phyloP scores from a whole-genome alignment of 1,139 yeast genomes.

The Hemisphaericaspora xylanilytica region DNA sequence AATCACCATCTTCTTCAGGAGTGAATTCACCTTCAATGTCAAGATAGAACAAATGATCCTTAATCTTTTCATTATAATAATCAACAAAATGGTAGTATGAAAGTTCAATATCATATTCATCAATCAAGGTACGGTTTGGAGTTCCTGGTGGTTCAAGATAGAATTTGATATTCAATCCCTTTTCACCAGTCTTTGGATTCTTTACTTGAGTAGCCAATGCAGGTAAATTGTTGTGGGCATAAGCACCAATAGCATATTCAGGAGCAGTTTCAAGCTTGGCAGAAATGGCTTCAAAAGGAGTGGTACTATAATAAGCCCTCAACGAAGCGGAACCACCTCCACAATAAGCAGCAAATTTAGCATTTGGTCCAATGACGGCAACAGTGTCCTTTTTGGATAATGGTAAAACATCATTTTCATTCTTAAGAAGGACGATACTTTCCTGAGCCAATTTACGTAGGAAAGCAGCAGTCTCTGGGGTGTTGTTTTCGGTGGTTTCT shows the following conservation, averaged over 20 bases:
- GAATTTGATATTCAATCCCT: slow-evolving; percentile 38
- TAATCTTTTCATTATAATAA: slow-evolving; percentile 31
- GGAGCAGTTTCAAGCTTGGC: slow-evolving; percentile 19
- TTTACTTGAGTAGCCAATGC: slow-evolving; percentile 23
- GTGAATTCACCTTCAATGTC: slow-evolving; percentile 44
- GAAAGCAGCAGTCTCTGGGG: slow-evolving; percentile 40
- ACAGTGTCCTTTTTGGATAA: slow-evolving; percentile 23
- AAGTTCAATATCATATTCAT: slow-evolving; percentile 30
- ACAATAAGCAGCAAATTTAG: slow-evolving; percentile 26
- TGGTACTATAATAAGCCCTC: slow-evolving; percentile 28
- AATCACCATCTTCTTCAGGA: slow-evolving; percentile 47
- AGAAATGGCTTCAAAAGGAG: slow-evolving; percentile 29
- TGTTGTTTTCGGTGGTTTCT: slow-evolving; percentile 29
- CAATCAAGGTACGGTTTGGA: slow-evolving; percentile 29
- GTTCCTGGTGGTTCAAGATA: slow-evolving; percentile 28
- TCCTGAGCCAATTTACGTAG: slow-evolving; percentile 51
- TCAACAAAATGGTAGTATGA: slow-evolving; percentile 47
- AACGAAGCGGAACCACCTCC: slow-evolving; percentile 40
- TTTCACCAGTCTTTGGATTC: slow-evolving; percentile 32
- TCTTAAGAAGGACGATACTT: slow-evolving; percentile 52
- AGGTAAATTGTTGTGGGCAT: slow-evolving; percentile 27
- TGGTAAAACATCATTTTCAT: slow-evolving; percentile 46
- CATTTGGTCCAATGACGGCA: slow-evolving; percentile 38
- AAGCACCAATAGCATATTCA: slow-evolving; percentile 21
- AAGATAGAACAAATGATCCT: slow-evolving; percentile 29